Base-by-base conservation (phyloP, 164 flowering plant genomes). In the Paratinospora sagittata region DNA sequence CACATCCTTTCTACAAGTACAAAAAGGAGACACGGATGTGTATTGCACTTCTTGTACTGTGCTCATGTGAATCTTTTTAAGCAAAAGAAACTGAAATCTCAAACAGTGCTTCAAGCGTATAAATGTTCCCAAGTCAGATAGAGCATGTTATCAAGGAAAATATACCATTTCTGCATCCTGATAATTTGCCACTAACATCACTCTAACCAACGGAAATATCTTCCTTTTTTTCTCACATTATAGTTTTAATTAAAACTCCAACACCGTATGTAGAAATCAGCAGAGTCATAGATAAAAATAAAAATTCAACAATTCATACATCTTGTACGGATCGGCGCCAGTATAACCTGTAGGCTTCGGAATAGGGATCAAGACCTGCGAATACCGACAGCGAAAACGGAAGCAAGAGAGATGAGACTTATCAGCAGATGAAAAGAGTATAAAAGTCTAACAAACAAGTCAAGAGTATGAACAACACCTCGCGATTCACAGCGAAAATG, bases 291-390 rank as follows among this genome's bases (percentile, higher is more conserved):
- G 43, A 39, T 39, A 27, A 69, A n/a, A 37, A 34, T 6, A 62
- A 9, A 27, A 23, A 60, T 34, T n/a, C 27, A 27, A n/a, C 6
- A 21, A 43, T 36, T 1, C 93, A 81, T 78, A 93, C 98, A 93
- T 77, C 79, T 96, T 96, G 70, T 85, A 90, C 2, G 99, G 89
- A 85, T 96, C 98, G 68, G 98, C 92, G 10, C 96, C 96, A 14
- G 99, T 93, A 72, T 79, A 93, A 72, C 98, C 99, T 17, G 84
- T 79, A 13, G 99, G 99, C 77, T 88, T 93, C 0, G 86, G 85
- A 67, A 96, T 78, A 1, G 97, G 97, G 72, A 93, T 80, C 90
- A 93, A 79, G 16, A 86, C 93, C 99, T 96, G 63, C 37, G 79
- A 72, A 30, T 21, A 45, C 17, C 45, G 33, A 70, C 9, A 24